Percentiles rank a stretch among this genome's conserved stretches.
phyloP scores from a whole-genome alignment of 2,329 filamentous ascomycete species.

The Tolypocladium amazonense region DNA sequence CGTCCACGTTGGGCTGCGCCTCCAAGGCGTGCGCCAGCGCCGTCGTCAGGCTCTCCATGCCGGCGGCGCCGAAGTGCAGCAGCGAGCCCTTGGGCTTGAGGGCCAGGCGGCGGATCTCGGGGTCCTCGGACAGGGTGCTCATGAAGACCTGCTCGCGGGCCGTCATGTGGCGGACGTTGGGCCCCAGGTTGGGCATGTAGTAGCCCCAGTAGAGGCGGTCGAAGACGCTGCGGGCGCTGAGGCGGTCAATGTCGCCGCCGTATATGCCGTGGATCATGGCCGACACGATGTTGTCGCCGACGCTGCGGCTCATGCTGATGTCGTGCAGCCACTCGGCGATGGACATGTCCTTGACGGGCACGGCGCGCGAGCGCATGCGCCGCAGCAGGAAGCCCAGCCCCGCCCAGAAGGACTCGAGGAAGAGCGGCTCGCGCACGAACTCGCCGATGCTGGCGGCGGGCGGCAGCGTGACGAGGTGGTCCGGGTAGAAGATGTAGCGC shows the following conservation, averaged over 20 bases:
- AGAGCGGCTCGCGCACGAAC: slow-evolving; percentile 20
- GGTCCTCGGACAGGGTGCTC: slow-evolving; percentile 15
- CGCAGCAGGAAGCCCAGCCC: slow-evolving; percentile 14
- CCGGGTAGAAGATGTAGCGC: slow-evolving; percentile 81
- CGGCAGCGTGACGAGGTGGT: slow-evolving; percentile 42
- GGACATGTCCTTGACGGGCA: slow-evolving; percentile 19
- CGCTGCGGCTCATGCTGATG: slow-evolving; percentile 15
- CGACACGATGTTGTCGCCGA: slow-evolving; percentile 65
- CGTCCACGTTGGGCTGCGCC: slow-evolving; percentile 45
- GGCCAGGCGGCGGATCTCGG: slow-evolving; percentile 19
- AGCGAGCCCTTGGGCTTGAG: slow-evolving; percentile 18
- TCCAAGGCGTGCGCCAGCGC: slow-evolving; percentile 41
- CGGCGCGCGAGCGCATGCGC: slow-evolving; percentile 7
- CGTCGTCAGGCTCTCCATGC: slow-evolving; percentile 51
- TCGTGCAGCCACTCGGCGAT: slow-evolving; percentile 24
- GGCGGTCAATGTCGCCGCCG: slow-evolving; percentile 72
- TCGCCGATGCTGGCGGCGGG: slow-evolving; percentile 14
- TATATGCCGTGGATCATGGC: slow-evolving; percentile 81
- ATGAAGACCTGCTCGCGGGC: slow-evolving; percentile 18
- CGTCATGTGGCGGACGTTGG: slow-evolving; percentile 33
- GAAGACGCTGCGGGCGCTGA: slow-evolving; percentile 58
- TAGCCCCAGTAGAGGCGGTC: slow-evolving; percentile 20
- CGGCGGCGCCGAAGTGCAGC: slow-evolving; percentile 32
- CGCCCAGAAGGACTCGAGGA: slow-evolving; percentile 18
- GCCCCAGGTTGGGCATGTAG: slow-evolving; percentile 13